Conservation (phyloP, 2,329 filamentous ascomycete genomes). For the Colletotrichum eleusines region DNA sequence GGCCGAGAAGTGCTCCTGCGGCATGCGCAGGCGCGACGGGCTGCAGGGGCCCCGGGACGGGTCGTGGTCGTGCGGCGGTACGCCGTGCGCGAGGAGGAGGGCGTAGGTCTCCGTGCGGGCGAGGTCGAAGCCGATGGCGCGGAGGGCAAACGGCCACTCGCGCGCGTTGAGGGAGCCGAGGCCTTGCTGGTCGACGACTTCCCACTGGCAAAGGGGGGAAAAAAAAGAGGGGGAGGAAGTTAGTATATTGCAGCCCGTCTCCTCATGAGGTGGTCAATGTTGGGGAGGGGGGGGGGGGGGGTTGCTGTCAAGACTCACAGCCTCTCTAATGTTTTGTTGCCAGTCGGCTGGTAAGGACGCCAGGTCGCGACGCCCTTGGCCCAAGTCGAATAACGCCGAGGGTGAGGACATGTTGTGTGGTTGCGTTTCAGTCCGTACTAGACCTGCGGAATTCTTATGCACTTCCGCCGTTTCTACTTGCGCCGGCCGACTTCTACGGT, state of each 20-base stretch:
- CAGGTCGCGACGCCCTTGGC: slow-evolving; percentile 41
- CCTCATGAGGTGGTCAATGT: not conserved
- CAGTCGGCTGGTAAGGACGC: slow-evolving; percentile 40
- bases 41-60: slow-evolving; percentile 61
- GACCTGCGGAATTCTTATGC: slow-evolving; percentile 1
- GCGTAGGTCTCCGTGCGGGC: slow-evolving; percentile 86
- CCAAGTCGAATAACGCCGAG: slow-evolving; percentile 38
- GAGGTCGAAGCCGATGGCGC: slow-evolving; percentile 93
- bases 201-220: slow-evolving; percentile 72
- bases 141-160: slow-evolving; percentile 96
- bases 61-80: slow-evolving; percentile 71
- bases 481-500: not conserved
- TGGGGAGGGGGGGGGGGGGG: no score
- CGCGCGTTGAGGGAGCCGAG: slow-evolving; percentile 96
- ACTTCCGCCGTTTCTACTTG: not conserved
- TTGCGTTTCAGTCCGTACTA: not conserved
- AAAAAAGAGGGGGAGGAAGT: not conserved
- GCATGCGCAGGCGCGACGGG: slow-evolving; percentile 78
- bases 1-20: slow-evolving; percentile 77
- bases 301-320: slow-evolving; percentile 19
- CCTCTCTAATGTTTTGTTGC: slow-evolving; percentile 43
- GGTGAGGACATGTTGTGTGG: slow-evolving; percentile 35
- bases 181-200: slow-evolving; percentile 96
- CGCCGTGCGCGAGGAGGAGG: slow-evolving; percentile 84
- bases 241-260: not conserved